A percentile compares a stretch with the other conserved stretches of the same genome.
Evolutionary conservation across 352 stramenopile species (phyloP).

Genomic region (Elongisporangium anandrum): DNA sequence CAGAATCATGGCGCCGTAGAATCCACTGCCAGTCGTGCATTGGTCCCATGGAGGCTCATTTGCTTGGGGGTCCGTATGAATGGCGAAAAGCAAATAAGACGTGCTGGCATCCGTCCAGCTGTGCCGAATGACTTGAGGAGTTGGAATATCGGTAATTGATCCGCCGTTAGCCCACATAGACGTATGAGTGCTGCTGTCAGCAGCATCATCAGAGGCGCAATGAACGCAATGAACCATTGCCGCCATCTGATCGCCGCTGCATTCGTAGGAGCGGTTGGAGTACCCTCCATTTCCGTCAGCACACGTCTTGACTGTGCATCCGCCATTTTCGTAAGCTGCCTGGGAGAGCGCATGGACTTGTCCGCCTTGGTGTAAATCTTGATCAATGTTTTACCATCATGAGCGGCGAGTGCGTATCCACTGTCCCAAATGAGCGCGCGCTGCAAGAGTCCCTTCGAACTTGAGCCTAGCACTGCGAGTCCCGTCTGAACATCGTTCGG

Average conservation of each 20-base stretch:
- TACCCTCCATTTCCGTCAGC: neutral
- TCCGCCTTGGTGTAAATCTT: constrained; percentile 25
- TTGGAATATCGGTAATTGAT: neutral
- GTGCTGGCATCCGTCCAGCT: neutral
- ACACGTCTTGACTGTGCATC: neutral
- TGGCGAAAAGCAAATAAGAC: constrained; percentile 16
- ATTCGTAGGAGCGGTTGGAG: neutral
- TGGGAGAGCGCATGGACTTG: constrained; percentile 14
- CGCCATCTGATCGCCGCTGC: neutral
- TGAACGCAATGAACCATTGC: neutral
- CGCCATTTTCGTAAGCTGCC: no score
- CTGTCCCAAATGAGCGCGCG: constrained; percentile 55
- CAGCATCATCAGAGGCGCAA: neutral
- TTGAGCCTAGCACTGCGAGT: neutral
- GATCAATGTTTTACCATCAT: constrained; percentile 3
- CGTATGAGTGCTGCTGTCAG: neutral
- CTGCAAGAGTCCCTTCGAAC: constrained; percentile 23
- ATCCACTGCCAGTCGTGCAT: neutral
- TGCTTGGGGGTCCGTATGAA: constrained; percentile 17
- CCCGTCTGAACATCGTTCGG: no score
- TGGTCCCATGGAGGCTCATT: constrained; percentile 19
- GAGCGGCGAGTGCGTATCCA: constrained; percentile 23
- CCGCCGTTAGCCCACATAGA: neutral
- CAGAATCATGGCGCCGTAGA: constrained; percentile 9
- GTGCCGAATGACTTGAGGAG: neutral